Evolutionary conservation across 2,329 filamentous ascomycete genomes (phyloP).

Genomic region (Magnaporthiopsis incrustans): DNA sequence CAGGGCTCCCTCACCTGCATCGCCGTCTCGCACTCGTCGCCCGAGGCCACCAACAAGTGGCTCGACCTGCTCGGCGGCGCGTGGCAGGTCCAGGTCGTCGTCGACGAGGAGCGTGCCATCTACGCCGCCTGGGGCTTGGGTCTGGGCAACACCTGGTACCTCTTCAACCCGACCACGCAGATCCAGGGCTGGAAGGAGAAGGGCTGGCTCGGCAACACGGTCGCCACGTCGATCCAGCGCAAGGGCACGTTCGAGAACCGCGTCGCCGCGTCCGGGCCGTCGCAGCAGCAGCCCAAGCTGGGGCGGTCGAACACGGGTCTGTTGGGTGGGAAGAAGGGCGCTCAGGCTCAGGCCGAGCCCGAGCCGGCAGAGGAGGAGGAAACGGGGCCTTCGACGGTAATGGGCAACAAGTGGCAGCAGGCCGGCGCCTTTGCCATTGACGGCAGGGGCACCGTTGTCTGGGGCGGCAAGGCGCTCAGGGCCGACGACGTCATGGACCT

Average conservation of each 20-base stretch:
- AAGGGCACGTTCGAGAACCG: slow-evolving; percentile 22
- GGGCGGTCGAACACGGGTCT: slow-evolving; percentile 1
- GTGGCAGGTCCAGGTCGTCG: slow-evolving; percentile 46
- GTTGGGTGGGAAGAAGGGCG: background rate
- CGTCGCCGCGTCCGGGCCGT: slow-evolving; percentile 23
- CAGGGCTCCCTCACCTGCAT: slow-evolving; percentile 42
- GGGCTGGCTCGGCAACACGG: slow-evolving; percentile 44
- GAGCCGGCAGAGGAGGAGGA: slow-evolving; percentile 13
- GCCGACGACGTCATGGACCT: slow-evolving; percentile 45
- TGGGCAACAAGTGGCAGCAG: slow-evolving; percentile 51
- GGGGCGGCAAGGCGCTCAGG: slow-evolving; percentile 38
- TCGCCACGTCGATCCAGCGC: slow-evolving; percentile 36
- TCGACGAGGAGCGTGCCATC: slow-evolving; percentile 47
- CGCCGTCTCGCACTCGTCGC: slow-evolving; percentile 51
- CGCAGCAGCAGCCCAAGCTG: slow-evolving; percentile 9
- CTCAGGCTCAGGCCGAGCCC: slow-evolving; percentile 13
- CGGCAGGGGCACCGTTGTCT: slow-evolving; percentile 39
- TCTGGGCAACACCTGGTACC: slow-evolving; percentile 39
- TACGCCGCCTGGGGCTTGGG: slow-evolving; percentile 55
- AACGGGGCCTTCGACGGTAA: slow-evolving; percentile 32
- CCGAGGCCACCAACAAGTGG: slow-evolving; percentile 48
- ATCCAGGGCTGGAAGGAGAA: slow-evolving; percentile 45
- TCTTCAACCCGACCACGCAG: slow-evolving; percentile 46
- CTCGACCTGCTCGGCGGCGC: slow-evolving; percentile 48
- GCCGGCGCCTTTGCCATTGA: slow-evolving; percentile 44